These are phyloP conservation scores for Puccinia coronata DNA, from an alignment of 1,284 basidiomycete species.

Conservation along the genomic window DNA sequence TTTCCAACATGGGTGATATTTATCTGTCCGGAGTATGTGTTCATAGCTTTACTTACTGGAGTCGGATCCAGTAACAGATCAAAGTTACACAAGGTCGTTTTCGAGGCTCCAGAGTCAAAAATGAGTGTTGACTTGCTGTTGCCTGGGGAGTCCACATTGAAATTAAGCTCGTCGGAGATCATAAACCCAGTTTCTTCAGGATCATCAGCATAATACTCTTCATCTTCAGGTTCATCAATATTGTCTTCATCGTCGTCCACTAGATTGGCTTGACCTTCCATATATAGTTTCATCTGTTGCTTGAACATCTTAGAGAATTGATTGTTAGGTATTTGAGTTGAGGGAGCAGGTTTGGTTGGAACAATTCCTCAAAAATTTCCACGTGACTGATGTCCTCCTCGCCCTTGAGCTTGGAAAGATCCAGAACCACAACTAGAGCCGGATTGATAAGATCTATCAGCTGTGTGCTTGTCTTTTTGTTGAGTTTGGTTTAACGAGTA, in stretches of 20 bases:
- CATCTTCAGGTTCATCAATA: background rate
- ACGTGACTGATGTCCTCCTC: background rate
- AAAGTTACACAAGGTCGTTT: background rate
- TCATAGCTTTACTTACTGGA: background rate
- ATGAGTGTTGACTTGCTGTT: background rate
- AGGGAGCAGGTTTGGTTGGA: background rate
- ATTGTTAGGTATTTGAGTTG: background rate
- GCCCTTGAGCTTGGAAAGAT: too few relatives aligned
- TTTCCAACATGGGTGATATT: conserved; percentile 9
- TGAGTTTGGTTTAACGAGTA: background rate
- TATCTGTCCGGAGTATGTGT: background rate
- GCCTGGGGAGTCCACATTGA: background rate
- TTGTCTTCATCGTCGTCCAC: background rate
- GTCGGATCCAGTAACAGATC: background rate
- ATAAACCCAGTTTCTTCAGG: background rate
- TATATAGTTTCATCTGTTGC: background rate
- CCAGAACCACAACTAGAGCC: too few relatives aligned
- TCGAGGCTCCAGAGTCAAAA: background rate
- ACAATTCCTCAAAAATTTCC: background rate
- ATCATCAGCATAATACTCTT: background rate
- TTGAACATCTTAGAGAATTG: background rate
- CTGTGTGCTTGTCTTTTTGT: background rate
- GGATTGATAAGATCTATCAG: background rate
- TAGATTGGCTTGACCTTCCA: background rate
- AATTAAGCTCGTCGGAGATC: background rate